These are phyloP conservation scores for Yamadazyma epiphylla DNA, from an alignment of 1,139 yeast genomes.

Conservation along the genomic window DNA sequence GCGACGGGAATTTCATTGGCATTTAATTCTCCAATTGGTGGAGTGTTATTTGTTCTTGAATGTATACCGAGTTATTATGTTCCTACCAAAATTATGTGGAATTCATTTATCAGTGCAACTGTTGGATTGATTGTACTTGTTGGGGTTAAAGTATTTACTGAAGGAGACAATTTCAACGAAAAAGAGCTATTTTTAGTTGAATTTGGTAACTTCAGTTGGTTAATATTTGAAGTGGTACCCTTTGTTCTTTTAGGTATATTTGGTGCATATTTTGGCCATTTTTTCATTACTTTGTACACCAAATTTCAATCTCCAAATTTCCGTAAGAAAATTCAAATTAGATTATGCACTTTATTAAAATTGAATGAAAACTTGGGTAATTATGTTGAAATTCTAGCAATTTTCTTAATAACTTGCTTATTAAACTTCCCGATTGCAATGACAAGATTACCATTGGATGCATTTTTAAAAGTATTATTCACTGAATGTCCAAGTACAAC, in stretches of 20 bases:
- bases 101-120: conserved; percentile 74
- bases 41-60: conserved; percentile 83
- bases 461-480: conserved; percentile 55
- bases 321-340: conserved; percentile 17
- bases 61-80: conserved; percentile 61
- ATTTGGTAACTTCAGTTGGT: conserved; percentile 70
- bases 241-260: conserved; percentile 61
- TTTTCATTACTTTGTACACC: conserved; percentile 49
- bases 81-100: conserved; percentile 72
- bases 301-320: conserved; percentile 17
- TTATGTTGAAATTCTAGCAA: conserved; percentile 44
- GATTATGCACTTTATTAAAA: conserved; percentile 15
- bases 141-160: conserved; percentile 59
- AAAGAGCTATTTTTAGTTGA: conserved; percentile 61
- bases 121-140: conserved; percentile 61
- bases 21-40: conserved; percentile 93
- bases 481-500: conserved; percentile 50
- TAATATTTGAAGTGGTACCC: conserved; percentile 64
- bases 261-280: conserved; percentile 67
- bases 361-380: conserved; percentile 16
- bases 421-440: conserved; percentile 54
- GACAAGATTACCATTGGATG: conserved; percentile 53
- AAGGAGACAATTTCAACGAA: conserved; percentile 47
- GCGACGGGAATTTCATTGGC: conserved; percentile 95
- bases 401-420: conserved; percentile 50